These are phyloP conservation scores for Aspergillus brasiliensis DNA, from an alignment of 2,329 filamentous ascomycete species.

Conservation along the genomic window DNA sequence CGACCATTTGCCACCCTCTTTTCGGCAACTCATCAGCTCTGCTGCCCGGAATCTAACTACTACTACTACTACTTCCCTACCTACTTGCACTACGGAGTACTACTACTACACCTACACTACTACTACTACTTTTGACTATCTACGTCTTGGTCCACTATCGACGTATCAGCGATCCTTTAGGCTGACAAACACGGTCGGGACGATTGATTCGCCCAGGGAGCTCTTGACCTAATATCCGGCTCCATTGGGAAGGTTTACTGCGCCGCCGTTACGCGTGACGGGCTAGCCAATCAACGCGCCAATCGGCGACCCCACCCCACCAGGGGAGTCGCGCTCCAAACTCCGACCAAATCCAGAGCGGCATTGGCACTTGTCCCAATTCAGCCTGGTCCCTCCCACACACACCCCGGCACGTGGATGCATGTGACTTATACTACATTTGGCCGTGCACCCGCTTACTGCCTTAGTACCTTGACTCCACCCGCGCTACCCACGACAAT, in stretches of 20 bases:
- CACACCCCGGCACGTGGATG: conserved; percentile 20
- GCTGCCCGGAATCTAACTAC: conserved; percentile 1
- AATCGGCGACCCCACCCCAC: conserved; percentile 2
- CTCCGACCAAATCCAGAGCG: conserved; percentile 12
- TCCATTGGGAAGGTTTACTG: conserved; percentile 10
- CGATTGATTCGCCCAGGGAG: conserved; percentile 12
- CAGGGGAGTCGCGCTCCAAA: conserved; percentile 6
- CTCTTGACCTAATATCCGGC: conserved; percentile 4
- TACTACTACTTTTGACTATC: no score
- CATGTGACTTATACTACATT: conserved; percentile 22
- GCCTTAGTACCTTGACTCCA: conserved; percentile 4
- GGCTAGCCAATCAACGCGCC: conserved; percentile 15
- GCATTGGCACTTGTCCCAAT: conserved; percentile 18
- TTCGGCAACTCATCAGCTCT: background rate
- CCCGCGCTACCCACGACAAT: conserved; percentile 3
- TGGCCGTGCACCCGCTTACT: background rate
- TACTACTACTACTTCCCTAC: no score
- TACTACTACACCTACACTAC: no score
- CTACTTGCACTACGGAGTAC: no score
- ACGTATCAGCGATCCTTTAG: conserved; percentile 14
- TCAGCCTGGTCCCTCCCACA: background rate
- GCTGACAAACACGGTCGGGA: conserved; percentile 15
- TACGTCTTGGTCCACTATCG: conserved; percentile 1
- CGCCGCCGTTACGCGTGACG: conserved; percentile 13
- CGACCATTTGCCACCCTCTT: conserved; percentile 1